Base-by-base conservation (phyloP, 2,329 filamentous ascomycete species). In the Drechslera avenae region DNA sequence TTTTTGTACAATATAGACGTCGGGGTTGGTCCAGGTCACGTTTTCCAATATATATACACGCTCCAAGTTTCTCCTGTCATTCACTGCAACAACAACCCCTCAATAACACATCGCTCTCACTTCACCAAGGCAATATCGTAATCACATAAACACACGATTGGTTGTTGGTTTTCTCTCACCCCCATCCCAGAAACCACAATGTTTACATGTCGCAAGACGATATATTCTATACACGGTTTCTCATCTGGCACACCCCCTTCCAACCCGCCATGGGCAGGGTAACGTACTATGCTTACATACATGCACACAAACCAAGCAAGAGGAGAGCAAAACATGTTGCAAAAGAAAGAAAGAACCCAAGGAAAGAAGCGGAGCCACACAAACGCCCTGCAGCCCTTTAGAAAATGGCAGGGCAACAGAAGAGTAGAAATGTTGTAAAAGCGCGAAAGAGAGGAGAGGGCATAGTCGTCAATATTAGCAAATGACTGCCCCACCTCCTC, bases 1-100 rank as follows among this genome's bases (percentile, higher is more conserved):
- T 68, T 34, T 62, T 7, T 75, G 72, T 75, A 75, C 72, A 74
- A 46, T 43, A 75, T 73, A 74, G 69, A 74, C 64, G 63, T 53
- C 56, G 45, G 62, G 57, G 64, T 67, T 28, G 7, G 26, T 28
- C 26, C 4, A 28, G 66, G 60, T 69, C 64, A 67, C 60, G 66
- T 63, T 68, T 66, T 62, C 57, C 50, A 67, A 70, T 67, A 67
- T 56, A 66, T 61, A 67, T 63, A 60, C 60, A 67, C 63, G 54
- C n/a, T n/a, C n/a, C n/a, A n/a, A n/a, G n/a, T n/a, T n/a, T n/a
- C n/a, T n/a, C n/a, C n/a, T n/a, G n/a, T n/a, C n/a, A n/a, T n/a
- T n/a, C n/a, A n/a, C n/a, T n/a, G n/a, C n/a, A n/a, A n/a, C n/a
- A n/a, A n/a, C n/a, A n/a, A n/a, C n/a, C n/a, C n/a, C n/a, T n/a